Conservation (phyloP, 495 filamentous ascomycete genomes). For the Neurospora sp. region DNA sequence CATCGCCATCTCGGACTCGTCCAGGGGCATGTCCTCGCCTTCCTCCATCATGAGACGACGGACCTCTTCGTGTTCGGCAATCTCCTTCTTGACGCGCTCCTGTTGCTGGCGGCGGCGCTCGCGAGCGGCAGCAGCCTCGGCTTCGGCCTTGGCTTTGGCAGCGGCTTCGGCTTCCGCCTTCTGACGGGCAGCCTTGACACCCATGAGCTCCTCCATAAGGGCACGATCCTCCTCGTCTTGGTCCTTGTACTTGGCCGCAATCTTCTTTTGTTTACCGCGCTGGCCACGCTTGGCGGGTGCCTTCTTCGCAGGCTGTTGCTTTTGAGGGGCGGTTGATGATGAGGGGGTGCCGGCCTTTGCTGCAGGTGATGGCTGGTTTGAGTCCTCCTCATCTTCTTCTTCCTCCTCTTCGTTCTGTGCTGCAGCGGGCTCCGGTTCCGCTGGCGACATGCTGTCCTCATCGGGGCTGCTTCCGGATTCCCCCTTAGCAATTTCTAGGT, state of each 20-base stretch:
- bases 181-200: conserved; percentile 49
- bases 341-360: not conserved
- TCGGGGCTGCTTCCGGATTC: not conserved
- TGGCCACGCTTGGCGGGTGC: conserved; percentile 60
- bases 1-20: conserved; percentile 41
- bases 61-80: conserved; percentile 55
- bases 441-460: not conserved
- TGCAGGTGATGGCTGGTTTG: not conserved
- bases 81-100: conserved; percentile 51
- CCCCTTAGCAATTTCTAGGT: conserved; percentile 22
- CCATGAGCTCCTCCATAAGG: conserved; percentile 71
- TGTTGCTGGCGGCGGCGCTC: conserved; percentile 72
- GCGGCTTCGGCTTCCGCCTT: conserved; percentile 44
- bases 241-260: conserved; percentile 80
- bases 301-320: conserved; percentile 23
- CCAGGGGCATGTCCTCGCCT: conserved; percentile 28
- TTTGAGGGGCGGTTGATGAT: not conserved
- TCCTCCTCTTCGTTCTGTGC: conserved; percentile 10
- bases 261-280: conserved; percentile 75
- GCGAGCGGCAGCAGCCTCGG: conserved; percentile 53
- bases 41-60: conserved; percentile 47
- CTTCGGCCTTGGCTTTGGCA: conserved; percentile 40
- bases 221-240: conserved; percentile 91
- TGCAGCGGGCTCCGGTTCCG: conserved; percentile 1
- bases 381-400: conserved; percentile 16